Conservation (phyloP, 352 stramenopile genomes). For the Globisporangium recalcitrans region DNA sequence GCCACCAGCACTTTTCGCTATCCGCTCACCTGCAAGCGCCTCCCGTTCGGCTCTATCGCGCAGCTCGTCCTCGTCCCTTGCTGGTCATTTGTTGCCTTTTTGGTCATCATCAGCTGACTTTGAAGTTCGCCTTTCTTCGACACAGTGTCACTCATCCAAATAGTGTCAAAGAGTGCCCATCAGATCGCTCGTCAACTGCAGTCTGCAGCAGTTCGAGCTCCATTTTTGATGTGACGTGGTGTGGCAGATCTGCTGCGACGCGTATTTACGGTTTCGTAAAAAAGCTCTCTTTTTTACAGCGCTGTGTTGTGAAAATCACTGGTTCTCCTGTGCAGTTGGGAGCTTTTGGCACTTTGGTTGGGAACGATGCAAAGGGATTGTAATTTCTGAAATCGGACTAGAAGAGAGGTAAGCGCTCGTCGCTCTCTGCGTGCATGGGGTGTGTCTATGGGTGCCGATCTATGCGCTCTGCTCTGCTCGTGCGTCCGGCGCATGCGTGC, state of each 20-base stretch:
- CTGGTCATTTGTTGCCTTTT: background rate
- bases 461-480: background rate
- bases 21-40: background rate
- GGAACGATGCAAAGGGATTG: conserved; percentile 14
- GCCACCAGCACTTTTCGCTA: background rate
- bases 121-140: too few relatives aligned
- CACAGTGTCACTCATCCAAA: too few relatives aligned
- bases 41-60: background rate
- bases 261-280: conserved; percentile 19
- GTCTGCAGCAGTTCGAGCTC: too few relatives aligned
- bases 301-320: conserved; percentile 14
- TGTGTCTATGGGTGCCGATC: conserved; percentile 4
- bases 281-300: conserved; percentile 17
- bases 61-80: background rate
- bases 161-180: too few relatives aligned
- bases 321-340: conserved; percentile 19
- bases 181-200: too few relatives aligned
- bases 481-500: background rate
- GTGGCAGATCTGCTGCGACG: background rate
- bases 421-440: conserved; percentile 2
- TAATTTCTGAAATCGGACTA: conserved; percentile 88
- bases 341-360: conserved; percentile 18
- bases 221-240: background rate
- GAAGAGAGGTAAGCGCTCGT: conserved; percentile 62
- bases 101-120: too few relatives aligned